Evolutionary conservation across 1,139 yeast species (phyloP), one percentile per base, ranked within the genome.

Genomic region (Blastobotrys raffinosifermentans): DNA sequence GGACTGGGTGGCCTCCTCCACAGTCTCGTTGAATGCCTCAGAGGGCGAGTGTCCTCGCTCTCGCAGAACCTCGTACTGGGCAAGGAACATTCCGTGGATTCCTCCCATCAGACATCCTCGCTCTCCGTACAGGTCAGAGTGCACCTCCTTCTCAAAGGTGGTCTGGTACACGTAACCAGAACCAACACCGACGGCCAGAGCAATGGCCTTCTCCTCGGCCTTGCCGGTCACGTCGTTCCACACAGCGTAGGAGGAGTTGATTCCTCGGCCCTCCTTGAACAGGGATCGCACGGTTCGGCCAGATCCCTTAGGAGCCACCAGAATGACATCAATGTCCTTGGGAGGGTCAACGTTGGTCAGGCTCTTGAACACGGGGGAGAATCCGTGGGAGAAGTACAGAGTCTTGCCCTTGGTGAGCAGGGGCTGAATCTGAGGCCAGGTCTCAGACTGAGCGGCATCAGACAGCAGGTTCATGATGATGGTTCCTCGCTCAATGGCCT

Each of bases 71-170:
- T 91, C 98, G 79, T 91, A 91, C 76, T 91, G 98, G 58, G 98
- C 98, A 63, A 91, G 79, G 89, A 91, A 91, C 97, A 91, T 91
- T 77, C 98, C 98, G 77, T 91, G 98, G 77, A 91, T 89, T 79
- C 98, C 98, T 67, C 98, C 98, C 98, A 91, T 91, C 61, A 91
- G 78, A 75, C 97, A 89, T 65, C 98, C 98, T 79, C 98, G 87
- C 78, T 91, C 98, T 74, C 98, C 98, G 75, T 91, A 91, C 66
- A 91, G 78, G 70, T 91, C 98, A 53, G 97, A 89, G 87, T 84
- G 86, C 64, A 91, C 98, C 75, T 91, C 98, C 75, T 83, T 86
- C 75, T 93, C 96, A 64, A 93, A 93, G 54, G 98, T 91, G 73
- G 98, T 91, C 76, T 91, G 87, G 87, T 91, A 91, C 57, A 91